Evolutionary conservation across 768 basidiomycete species (phyloP), one percentile per base, ranked within the genome.

Genomic region (Agrocybe praecox): DNA sequence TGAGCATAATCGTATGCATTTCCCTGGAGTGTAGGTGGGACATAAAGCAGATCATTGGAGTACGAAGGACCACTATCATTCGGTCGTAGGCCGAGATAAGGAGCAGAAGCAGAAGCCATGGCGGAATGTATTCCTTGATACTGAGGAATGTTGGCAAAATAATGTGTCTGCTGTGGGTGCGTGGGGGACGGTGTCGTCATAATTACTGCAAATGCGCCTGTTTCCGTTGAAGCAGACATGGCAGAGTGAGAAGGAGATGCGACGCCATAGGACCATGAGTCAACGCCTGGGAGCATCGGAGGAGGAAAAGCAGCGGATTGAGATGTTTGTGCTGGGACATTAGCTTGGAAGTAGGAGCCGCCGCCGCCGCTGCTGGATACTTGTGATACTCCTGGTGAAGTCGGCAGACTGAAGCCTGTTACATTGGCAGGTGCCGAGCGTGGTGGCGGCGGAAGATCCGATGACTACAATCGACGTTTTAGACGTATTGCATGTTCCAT

Each of bases 401-500:
- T 32, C 23, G 51, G 56, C 17, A 50, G 48, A 12, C 44, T 52
- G 32, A 60, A 58, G 19, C 52, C 48, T 23, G 58, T 18, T 21
- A 55, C 34, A 48, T 59, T 60, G 33, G 52, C 45, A n/a, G 52
- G 52, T 47, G 59, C 58, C 26, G 62, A 57, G 43, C 46, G 62
- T 43, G 56, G 53, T 21, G 58, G 53, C 36, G 46, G 53, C 36
- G 55, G 44, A 40, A 56, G 45, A 46, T 55, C 43, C 52, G 54
- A 49, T 56, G 54, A 44, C 18, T 19, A 17, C 42, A 34, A 18
- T 49, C 15, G n/a, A n/a, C n/a, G n/a, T n/a, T n/a, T n/a, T n/a
- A n/a, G n/a, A n/a, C n/a, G 34, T 2, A 42, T 49, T 49, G 18
- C 21, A 33, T 33, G n/a, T 46, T 21, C n/a, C 32, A 22, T 46